phyloP scores from a whole-genome alignment of 495 filamentous ascomycete genomes.

The Annulohypoxylon maeteangense region DNA sequence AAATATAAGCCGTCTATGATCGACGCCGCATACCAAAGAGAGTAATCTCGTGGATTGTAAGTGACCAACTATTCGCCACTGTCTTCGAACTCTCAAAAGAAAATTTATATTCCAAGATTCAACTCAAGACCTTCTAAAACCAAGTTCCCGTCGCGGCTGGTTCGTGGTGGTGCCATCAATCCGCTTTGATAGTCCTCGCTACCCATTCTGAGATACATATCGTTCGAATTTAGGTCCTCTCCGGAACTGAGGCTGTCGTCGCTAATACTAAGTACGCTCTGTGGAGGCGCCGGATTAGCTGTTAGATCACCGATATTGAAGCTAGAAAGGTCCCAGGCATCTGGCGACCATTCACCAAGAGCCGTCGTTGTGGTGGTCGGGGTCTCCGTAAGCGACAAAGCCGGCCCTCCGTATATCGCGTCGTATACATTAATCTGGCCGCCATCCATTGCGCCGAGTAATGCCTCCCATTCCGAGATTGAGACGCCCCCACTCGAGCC shows the following conservation, averaged over 20 bases:
- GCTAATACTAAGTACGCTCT: conserved; percentile 79
- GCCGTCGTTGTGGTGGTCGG: conserved; percentile 45
- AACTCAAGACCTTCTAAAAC: conserved; percentile 58
- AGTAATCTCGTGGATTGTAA: conserved; percentile 8
- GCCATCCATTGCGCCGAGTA: conserved; percentile 79
- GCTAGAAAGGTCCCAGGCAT: conserved; percentile 63
- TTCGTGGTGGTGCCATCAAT: conserved; percentile 42
- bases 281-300: conserved; percentile 57
- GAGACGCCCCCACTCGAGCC: conserved; percentile 57
- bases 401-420: conserved; percentile 80
- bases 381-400: conserved; percentile 55
- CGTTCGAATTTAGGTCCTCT: conserved; percentile 55
- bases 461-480: conserved; percentile 79
- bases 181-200: conserved; percentile 49
- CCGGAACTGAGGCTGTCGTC: conserved; percentile 76
- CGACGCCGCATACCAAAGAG: conserved; percentile 32
- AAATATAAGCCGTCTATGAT: conserved; percentile 30
- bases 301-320: conserved; percentile 60
- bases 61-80: not conserved
- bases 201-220: conserved; percentile 50
- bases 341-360: conserved; percentile 62
- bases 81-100: not conserved
- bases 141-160: conserved; percentile 48
- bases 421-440: conserved; percentile 84
- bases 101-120: conserved; percentile 51